Base-by-base conservation (phyloP, 2,329 filamentous ascomycete species). In the Biscogniauxia sp. region DNA sequence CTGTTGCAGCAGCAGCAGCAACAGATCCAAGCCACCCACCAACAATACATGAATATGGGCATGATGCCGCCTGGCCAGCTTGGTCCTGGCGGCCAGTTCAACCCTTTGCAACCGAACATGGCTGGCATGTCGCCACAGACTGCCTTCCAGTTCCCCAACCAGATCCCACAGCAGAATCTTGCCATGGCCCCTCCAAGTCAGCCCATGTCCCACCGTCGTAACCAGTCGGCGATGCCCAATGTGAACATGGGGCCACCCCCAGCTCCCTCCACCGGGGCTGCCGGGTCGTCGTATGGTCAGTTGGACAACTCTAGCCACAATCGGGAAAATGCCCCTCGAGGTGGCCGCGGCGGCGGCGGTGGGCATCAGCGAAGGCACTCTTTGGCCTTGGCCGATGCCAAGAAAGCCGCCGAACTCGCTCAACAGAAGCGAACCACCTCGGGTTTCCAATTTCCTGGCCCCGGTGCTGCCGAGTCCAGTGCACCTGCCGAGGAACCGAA, bases 1-100 rank as follows among this genome's bases (percentile, higher is more conserved):
- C 85, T 96, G 74, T 84, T 98, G 73, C 94, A 98, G 81, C 93
- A 97, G 77, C 95, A 98, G 77, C 95, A 98, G 76, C 93, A 98
- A 78, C 93, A 97, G 76, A 96, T 98, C 74, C 92, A 96, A 79
- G 92, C 92, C 70, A 95, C 92, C 66, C 93, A 97, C 74, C 93
- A 97, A 79, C 94, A 98, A 79, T 97, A 97, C 82, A 90, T 97
- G 72, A 97, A 95, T 77, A 93, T 97, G 91, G 92, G 92, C 76
- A 93, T 98, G 85, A 88, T 98, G 71, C 89, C 90, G 69, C 89
- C 91, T 57, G 90, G 91, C 72, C 94, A 97, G 79, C 82, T 97
- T 61, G 87, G 86, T 68, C 86, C 87, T 64, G 88, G 87, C 68
- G 84, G 84, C 70, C 82, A 82, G 64, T 95, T 91, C 82, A 90